Percentiles rank a stretch among this genome's conserved stretches.
phyloP scores from a whole-genome alignment of 805 yeast species.

The Kockiozyma suomiensis region DNA sequence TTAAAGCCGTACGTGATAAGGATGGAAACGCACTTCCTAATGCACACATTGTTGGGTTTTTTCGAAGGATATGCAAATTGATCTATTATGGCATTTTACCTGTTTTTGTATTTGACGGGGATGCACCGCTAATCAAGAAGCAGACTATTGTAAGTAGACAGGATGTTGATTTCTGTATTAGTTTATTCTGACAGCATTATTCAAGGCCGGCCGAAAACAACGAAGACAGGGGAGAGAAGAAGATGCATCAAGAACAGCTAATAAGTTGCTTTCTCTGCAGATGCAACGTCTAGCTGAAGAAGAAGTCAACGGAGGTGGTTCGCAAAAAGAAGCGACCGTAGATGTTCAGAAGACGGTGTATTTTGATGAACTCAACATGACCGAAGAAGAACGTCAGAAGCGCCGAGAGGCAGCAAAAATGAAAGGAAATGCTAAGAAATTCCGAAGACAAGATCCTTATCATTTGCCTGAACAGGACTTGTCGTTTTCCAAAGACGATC shows the following conservation, averaged over 20 bases:
- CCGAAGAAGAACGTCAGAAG: slow-evolving; percentile 24
- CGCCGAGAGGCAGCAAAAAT: slow-evolving; percentile 15
- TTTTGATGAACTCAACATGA: slow-evolving; percentile 26
- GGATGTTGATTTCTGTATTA: background rate
- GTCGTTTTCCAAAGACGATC: slow-evolving; percentile 52
- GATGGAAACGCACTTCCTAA: slow-evolving; percentile 76
- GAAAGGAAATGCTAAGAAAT: slow-evolving; percentile 37
- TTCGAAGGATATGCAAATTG: slow-evolving; percentile 87
- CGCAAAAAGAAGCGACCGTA: slow-evolving; percentile 12
- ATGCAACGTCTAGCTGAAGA: slow-evolving; percentile 59
- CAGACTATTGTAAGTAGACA: slow-evolving; percentile 59
- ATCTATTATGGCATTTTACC: slow-evolving; percentile 85
- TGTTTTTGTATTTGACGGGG: slow-evolving; percentile 93
- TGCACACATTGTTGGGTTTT: slow-evolving; percentile 94
- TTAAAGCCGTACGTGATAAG: slow-evolving; percentile 88
- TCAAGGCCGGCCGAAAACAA: slow-evolving; percentile 59
- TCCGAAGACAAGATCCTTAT: slow-evolving; percentile 73
- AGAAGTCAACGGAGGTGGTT: slow-evolving; percentile 16
- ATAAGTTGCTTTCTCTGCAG: slow-evolving; percentile 75
- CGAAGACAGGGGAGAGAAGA: slow-evolving; percentile 74
- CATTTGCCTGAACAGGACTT: slow-evolving; percentile 72
- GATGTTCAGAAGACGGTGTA: slow-evolving; percentile 19
- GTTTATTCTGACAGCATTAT: background rate
- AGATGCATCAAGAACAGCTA: slow-evolving; percentile 73
- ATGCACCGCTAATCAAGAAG: slow-evolving; percentile 81